These are phyloP conservation scores for Lactarius sp. DNA, from an alignment of 768 basidiomycete genomes.

Conservation along the genomic window DNA sequence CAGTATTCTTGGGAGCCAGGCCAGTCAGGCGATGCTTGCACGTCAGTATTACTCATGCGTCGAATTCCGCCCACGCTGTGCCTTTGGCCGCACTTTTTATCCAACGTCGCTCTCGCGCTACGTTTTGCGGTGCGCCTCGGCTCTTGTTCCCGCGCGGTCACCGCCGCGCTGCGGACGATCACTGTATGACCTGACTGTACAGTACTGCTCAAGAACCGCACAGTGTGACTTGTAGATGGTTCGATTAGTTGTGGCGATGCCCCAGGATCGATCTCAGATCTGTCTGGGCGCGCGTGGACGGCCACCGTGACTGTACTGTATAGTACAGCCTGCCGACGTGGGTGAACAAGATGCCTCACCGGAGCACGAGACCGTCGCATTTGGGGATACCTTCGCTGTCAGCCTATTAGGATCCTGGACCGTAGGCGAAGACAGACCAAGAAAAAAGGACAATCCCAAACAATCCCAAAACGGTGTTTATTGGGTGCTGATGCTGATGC, in stretches of 20 bases:
- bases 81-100: too few species aligned
- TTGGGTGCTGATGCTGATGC: slow-evolving; percentile 7
- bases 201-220: neutral
- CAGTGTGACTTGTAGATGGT: neutral
- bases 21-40: too few species aligned
- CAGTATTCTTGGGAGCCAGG: too few species aligned
- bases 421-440: neutral
- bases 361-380: neutral
- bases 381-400: neutral
- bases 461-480: neutral
- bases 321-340: neutral
- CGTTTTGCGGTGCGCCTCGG: neutral
- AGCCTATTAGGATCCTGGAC: slow-evolving; percentile 1
- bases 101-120: too few species aligned
- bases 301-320: neutral
- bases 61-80: too few species aligned
- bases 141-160: neutral
- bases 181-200: neutral
- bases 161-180: neutral
- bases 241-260: neutral
- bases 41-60: too few species aligned
- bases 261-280: neutral
- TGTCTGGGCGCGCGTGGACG: neutral
- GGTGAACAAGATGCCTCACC: neutral
- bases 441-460: neutral